Percentiles rank a stretch among this genome's conserved stretches.
These are phyloP conservation scores for Aspergillus luchuensis DNA, from an alignment of 2,329 filamentous ascomycete species.

Conservation along the genomic window DNA sequence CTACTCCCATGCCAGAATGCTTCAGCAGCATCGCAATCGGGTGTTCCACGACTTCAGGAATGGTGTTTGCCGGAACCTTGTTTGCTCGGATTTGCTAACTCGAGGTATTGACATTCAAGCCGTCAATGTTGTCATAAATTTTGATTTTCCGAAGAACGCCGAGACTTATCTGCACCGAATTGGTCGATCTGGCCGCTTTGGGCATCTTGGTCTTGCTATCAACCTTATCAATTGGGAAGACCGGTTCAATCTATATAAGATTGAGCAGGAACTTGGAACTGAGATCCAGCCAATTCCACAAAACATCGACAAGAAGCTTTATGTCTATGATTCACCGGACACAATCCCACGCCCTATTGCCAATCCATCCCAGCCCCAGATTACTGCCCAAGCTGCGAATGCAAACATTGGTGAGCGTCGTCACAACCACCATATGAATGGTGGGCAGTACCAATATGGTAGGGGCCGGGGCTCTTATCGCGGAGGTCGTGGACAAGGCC, in stretches of 20 bases:
- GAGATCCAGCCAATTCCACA: constrained; percentile 96
- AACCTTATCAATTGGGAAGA: constrained; percentile 99
- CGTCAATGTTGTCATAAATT: constrained; percentile 99
- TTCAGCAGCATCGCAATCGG: constrained; percentile 93
- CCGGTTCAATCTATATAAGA: constrained; percentile 97
- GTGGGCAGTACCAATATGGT: constrained; percentile 40
- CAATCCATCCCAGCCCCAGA: constrained; percentile 48
- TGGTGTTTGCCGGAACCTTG: constrained; percentile 94
- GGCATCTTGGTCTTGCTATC: constrained; percentile 94
- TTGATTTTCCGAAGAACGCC: constrained; percentile 98
- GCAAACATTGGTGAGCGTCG: constrained; percentile 37
- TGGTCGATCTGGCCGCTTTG: constrained; percentile 94
- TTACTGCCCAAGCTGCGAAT: constrained; percentile 22
- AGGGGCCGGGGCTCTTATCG: constrained; percentile 47
- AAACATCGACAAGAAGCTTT: constrained; percentile 94
- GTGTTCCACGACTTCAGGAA: constrained; percentile 99
- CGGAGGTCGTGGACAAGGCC: constrained; percentile 47
- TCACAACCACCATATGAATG: constrained; percentile 38
- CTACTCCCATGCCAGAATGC: constrained; percentile 98
- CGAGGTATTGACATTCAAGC: constrained; percentile 99
- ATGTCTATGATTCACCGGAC: constrained; percentile 96
- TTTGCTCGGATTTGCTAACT: constrained; percentile 95
- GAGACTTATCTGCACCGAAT: constrained; percentile 99
- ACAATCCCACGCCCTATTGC: constrained; percentile 83
- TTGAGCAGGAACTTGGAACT: constrained; percentile 94